These are phyloP conservation scores for Botryotinia narcissicola DNA, from an alignment of 2,329 filamentous ascomycete species.

Conservation along the genomic window DNA sequence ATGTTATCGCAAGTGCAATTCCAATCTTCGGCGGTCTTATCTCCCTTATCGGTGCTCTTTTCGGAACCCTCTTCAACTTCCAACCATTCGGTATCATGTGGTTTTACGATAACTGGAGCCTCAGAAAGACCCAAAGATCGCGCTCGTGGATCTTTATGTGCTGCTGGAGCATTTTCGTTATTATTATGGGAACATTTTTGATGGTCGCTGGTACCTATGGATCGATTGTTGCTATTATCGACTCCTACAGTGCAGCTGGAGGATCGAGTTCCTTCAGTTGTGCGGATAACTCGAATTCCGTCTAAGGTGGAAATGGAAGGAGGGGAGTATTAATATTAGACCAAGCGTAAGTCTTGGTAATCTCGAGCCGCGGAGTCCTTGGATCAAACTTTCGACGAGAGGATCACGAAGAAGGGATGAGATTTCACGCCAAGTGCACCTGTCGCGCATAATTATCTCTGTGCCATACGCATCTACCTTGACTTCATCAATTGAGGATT, in stretches of 20 bases:
- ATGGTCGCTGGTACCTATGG: conserved; percentile 18
- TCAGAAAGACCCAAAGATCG: not conserved
- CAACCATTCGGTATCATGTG: conserved; percentile 14
- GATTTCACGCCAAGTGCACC: not conserved
- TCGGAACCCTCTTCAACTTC: conserved; percentile 16
- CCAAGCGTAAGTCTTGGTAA: not conserved
- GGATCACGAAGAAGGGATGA: too few relatives aligned
- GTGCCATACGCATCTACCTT: not conserved
- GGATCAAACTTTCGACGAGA: not conserved
- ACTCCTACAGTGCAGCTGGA: not conserved
- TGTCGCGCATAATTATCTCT: not conserved
- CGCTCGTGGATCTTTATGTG: conserved; percentile 8
- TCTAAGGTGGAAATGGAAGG: not conserved
- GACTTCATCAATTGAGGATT: not conserved
- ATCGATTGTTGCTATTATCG: conserved; percentile 12
- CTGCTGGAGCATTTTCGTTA: conserved; percentile 11
- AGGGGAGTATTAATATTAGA: not conserved
- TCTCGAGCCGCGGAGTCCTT: not conserved
- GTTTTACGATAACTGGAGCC: conserved; percentile 13
- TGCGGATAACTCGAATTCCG: conserved; percentile 12
- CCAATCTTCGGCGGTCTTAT: conserved; percentile 50
- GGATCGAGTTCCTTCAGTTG: not conserved
- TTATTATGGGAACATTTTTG: conserved; percentile 2
- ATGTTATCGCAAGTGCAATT: conserved; percentile 52
- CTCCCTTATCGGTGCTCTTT: conserved; percentile 11